phyloP scores from a whole-genome alignment of 257 asterid genomes.

The Jacaranda copaia region DNA sequence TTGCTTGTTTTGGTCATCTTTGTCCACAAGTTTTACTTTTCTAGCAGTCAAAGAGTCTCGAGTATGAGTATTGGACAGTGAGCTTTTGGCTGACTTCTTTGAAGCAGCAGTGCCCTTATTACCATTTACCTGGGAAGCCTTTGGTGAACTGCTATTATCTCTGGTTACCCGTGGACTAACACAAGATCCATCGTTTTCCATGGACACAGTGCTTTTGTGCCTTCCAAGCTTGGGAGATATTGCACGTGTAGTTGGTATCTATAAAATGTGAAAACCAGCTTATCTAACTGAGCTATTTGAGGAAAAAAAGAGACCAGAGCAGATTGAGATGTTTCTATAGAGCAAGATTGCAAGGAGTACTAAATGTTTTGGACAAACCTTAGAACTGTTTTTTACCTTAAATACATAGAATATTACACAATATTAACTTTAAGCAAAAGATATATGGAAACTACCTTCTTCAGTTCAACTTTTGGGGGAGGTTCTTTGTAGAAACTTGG shows the following conservation, averaged over 20 bases:
- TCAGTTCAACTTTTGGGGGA: conserved; percentile 75
- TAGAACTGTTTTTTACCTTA: too few species aligned
- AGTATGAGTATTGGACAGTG: conserved; percentile 46
- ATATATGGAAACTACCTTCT: conserved; percentile 58
- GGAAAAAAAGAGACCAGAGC: background rate
- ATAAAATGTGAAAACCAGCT: background rate
- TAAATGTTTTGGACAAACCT: too few species aligned
- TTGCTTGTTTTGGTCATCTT: conserved; percentile 32
- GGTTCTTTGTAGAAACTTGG: conserved; percentile 93
- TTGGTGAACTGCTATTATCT: conserved; percentile 50
- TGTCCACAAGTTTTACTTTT: conserved; percentile 48
- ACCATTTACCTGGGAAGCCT: conserved; percentile 37
- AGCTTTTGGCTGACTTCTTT: conserved; percentile 46
- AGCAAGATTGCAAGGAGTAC: background rate
- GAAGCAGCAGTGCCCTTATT: conserved; percentile 37
- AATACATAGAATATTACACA: too few species aligned
- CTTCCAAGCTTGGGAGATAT: conserved; percentile 90
- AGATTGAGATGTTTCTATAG: background rate
- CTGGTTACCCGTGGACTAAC: conserved; percentile 49
- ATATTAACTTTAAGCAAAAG: too few species aligned
- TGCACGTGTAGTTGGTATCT: conserved; percentile 87
- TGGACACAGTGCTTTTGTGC: conserved; percentile 48
- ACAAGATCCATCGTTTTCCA: conserved; percentile 51
- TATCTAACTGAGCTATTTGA: too few species aligned
- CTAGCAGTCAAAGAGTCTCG: conserved; percentile 11